Base-by-base conservation (phyloP, 2,329 filamentous ascomycete genomes). In the Coleophoma cylindrospora region DNA sequence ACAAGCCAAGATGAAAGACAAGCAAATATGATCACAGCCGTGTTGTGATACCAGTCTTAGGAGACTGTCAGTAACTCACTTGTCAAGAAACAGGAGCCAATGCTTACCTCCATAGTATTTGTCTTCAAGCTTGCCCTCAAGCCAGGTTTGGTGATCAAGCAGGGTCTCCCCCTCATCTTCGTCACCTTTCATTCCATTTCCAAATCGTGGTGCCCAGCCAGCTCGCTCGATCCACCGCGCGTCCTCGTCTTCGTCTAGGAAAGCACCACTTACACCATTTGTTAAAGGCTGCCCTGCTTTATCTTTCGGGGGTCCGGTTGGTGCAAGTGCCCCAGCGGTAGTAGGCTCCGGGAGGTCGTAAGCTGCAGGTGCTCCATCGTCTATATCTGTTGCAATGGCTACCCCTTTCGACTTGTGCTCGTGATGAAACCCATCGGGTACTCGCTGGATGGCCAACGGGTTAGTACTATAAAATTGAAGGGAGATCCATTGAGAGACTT, bases 41-140 rank as follows among this genome's bases (percentile, higher is more conserved):
- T 84, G 68, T 99, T 99, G 69, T 99, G 91, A 68, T 97, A 99
- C 94, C 94, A 99, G 67, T 97, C 91, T 89, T 57, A 27, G 27
- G 27, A 27, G 9, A 27, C 2, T 27, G 27, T 27, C 27, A 27
- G 27, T 27, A 27, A 27, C 27, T 27, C 27, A 27, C 27, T 27
- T 27, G 27, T 27, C 27, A 7, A 27, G 27, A 27, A 5, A 27
- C 27, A 27, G 27, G 27, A 27, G 27, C 27, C 27, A 27, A 56
- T 34, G 58, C 77, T 60, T 71, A 88, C 86, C 88, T 65, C 94
- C 94, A 66, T 88, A 99, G 68, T 95, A 89, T 65, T 89, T 89
- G 65, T 97, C 91, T 40, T 92, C 83, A 34, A 99, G 70, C 67
- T 85, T 86, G 53, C 83, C 80, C 66, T 99, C 95, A 21, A 97